A percentile compares a stretch with the other conserved stretches of the same genome.
These are phyloP conservation scores for Chamaecrista fasciculata DNA, from an alignment of 306 rosid species.

Conservation along the genomic window DNA sequence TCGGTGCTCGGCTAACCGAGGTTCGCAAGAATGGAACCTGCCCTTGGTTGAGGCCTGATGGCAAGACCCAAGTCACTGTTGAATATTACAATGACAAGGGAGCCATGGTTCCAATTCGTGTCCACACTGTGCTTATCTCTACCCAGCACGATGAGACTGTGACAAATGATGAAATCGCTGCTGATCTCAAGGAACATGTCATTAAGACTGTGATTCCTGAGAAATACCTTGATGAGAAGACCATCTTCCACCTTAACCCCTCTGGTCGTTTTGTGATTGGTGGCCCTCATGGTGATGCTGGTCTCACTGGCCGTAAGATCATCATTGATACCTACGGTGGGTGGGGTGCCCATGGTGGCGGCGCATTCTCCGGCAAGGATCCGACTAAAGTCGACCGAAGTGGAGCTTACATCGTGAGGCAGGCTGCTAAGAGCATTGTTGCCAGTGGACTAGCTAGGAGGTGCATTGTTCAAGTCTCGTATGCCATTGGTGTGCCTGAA, in stretches of 20 bases:
- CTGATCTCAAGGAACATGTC: conserved; percentile 45
- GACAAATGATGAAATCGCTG: conserved; percentile 43
- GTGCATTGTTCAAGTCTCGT: conserved; percentile 46
- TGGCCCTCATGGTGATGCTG: conserved; percentile 50
- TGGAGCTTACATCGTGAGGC: conserved; percentile 48
- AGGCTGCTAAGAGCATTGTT: conserved; percentile 44
- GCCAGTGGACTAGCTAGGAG: conserved; percentile 45
- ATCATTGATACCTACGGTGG: conserved; percentile 45
- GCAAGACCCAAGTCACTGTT: conserved; percentile 47
- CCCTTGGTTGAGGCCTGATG: conserved; percentile 53
- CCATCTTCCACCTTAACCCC: conserved; percentile 46
- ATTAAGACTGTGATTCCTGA: conserved; percentile 49
- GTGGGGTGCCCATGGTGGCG: conserved; percentile 53
- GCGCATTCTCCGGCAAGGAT: conserved; percentile 50
- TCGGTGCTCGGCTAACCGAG: conserved; percentile 42
- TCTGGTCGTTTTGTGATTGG: conserved; percentile 49
- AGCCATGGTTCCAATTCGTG: conserved; percentile 45
- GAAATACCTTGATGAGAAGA: conserved; percentile 50
- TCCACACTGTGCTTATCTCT: conserved; percentile 44
- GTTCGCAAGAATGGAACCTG: conserved; percentile 45
- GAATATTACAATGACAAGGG: conserved; percentile 49
- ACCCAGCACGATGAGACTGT: conserved; percentile 53
- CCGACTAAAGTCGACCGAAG: conserved; percentile 49
- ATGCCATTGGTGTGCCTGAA: conserved; percentile 60
- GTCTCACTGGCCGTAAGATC: conserved; percentile 50